Evolutionary conservation across 2,329 filamentous ascomycete genomes (phyloP), one percentile per base, ranked within the genome.

Genomic region (Colletotrichum tropicale): DNA sequence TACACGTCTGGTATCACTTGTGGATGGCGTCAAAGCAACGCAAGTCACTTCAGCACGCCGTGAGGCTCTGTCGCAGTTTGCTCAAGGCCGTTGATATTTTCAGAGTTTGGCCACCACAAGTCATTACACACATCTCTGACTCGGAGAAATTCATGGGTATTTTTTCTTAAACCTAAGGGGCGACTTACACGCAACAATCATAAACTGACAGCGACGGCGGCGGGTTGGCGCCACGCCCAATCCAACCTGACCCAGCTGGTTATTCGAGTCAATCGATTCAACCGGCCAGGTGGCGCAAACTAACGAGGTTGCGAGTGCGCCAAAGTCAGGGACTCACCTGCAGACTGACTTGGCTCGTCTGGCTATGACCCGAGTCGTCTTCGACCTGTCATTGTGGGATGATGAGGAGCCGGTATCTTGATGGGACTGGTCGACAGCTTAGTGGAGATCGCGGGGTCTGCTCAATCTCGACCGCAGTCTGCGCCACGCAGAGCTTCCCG

Each of bases 401-500:
- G 66, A 66, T 70, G 58, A 74, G 60, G 32, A 70, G 34, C 71
- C 24, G 30, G 60, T 28, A 58, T 66, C 58, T 66, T 66, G 66
- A 52, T 56, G 15, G 21, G 26, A 66, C 71, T 61, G 66, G 58
- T 70, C 60, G 21, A 60, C 58, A 48, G 34, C 58, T 65, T 28
- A 43, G 66, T 74, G 66, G 68, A 55, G 73, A 72, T 66, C 68
- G 68, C 72, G 73, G 73, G 52, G 69, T 72, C 64, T 67, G 62
- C n/a, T 71, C 60, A 52, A 62, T 67, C 56, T 66, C 36, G 56
- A 66, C 73, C 68, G 30, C 30, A 56, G 56, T 32, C 71, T 70
- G 48, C 71, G 66, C 66, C 71, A 71, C 70, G 60, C 70, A 71
- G 32, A 43, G 61, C 70, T 71, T 60, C 70, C 55, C 18, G 30